phyloP scores from a whole-genome alignment of 2,329 filamentous ascomycete species.

The Hypoxylon sp. region DNA sequence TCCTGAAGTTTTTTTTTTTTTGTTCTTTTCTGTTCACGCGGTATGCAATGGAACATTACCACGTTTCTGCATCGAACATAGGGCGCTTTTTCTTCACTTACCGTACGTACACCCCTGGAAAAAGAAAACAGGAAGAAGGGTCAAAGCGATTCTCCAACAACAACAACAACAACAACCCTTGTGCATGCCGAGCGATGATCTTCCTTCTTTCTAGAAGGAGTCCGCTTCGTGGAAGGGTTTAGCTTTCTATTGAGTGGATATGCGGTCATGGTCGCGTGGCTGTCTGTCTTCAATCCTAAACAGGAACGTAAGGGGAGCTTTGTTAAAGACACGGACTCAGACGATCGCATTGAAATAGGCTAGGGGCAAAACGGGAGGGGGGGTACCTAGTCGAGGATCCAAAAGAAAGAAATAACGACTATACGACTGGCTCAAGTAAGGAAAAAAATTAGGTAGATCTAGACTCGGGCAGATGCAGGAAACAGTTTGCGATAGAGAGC shows the following conservation, averaged over 20 bases:
- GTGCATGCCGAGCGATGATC: constrained; percentile 29
- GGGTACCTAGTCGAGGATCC: not conserved
- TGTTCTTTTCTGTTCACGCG: constrained; percentile 8
- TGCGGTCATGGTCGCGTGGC: constrained; percentile 32
- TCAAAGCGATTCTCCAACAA: constrained; percentile 21
- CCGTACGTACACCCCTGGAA: not conserved
- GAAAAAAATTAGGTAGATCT: constrained; percentile 29
- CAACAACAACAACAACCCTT: constrained; percentile 18
- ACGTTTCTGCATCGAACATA: constrained; percentile 44
- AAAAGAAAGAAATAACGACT: constrained; percentile 14
- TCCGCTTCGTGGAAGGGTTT: constrained; percentile 23
- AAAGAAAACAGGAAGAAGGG: not conserved
- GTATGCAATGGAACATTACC: constrained; percentile 48
- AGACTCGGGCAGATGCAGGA: constrained; percentile 40
- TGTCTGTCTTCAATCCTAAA: constrained; percentile 1
- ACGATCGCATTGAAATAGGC: constrained; percentile 15
- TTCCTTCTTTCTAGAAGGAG: constrained; percentile 36
- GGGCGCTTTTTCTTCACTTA: not conserved
- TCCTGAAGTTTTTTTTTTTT: constrained; percentile 14
- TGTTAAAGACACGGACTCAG: constrained; percentile 14
- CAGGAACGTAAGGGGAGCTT: not conserved
- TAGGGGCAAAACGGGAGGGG: constrained; percentile 14
- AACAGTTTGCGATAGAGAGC: constrained; percentile 25
- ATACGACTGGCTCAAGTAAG: constrained; percentile 19
- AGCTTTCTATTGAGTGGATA: constrained; percentile 13